These are phyloP conservation scores for Chytriomyces confervae DNA, from an alignment of 192 early-diverging fungal genomes.

Conservation along the genomic window DNA sequence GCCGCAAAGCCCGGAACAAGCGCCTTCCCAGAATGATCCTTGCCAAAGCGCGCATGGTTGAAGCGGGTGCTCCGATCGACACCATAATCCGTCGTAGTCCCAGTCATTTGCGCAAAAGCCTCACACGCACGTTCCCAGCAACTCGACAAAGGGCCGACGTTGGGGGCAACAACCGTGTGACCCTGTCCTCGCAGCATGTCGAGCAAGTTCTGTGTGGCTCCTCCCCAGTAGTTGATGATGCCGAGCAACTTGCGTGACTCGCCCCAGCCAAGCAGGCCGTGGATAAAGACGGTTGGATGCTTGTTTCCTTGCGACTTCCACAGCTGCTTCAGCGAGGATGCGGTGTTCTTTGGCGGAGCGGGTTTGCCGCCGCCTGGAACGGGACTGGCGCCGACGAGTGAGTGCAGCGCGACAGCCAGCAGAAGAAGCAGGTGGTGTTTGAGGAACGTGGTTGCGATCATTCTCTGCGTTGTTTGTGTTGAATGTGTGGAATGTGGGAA, in stretches of 20 bases:
- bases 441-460: too few species aligned
- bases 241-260: conserved; percentile 17
- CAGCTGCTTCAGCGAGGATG: too few species aligned
- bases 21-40: conserved; percentile 27
- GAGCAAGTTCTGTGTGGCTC: conserved; percentile 22
- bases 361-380: too few species aligned
- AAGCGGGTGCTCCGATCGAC: conserved; percentile 25
- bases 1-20: conserved; percentile 24
- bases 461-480: too few species aligned
- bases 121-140: conserved; percentile 44
- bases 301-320: conserved; percentile 28
- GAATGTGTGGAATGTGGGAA: too few species aligned
- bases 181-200: conserved; percentile 19
- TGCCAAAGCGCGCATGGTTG: conserved; percentile 32
- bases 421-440: too few species aligned
- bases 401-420: too few species aligned
- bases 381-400: too few species aligned
- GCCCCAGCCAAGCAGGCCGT: conserved; percentile 37
- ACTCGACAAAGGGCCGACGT: conserved; percentile 32
- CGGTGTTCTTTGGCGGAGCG: too few species aligned
- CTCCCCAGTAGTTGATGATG: conserved; percentile 35
- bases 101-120: conserved; percentile 37
- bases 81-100: conserved; percentile 34
- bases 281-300: conserved; percentile 37
- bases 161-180: conserved; percentile 21